A percentile compares a stretch with the other conserved stretches of the same genome.
These are phyloP conservation scores for Lasiosphaeria hispida DNA, from an alignment of 495 filamentous ascomycete genomes.

Conservation along the genomic window DNA sequence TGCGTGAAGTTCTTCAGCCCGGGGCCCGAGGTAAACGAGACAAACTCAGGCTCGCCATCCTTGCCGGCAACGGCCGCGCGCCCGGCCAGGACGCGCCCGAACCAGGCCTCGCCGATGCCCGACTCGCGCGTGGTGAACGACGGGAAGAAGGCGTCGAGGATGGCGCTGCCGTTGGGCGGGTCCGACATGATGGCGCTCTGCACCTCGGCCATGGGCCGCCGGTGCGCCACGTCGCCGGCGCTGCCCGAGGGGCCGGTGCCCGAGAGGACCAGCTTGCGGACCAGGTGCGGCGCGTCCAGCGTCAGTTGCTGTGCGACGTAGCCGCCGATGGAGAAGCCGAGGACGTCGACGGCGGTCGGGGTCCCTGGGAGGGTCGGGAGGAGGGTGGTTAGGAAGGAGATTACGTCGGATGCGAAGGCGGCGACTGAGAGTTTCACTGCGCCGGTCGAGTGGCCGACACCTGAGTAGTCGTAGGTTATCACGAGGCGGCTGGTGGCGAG, in stretches of 20 bases:
- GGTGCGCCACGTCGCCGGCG: neutral
- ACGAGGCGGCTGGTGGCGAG: neutral
- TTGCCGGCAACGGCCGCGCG: neutral
- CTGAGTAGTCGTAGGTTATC: conserved; percentile 9
- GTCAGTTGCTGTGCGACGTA: conserved; percentile 1
- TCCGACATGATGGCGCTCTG: neutral
- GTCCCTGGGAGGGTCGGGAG: neutral
- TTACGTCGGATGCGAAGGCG: neutral
- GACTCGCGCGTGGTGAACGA: neutral
- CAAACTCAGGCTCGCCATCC: neutral
- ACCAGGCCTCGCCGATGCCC: neutral
- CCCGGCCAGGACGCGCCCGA: neutral
- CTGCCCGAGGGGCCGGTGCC: conserved; percentile 3
- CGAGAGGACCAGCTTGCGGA: conserved; percentile 2
- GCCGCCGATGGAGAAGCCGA: conserved; percentile 8
- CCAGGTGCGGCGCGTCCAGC: neutral
- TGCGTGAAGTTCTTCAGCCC: neutral
- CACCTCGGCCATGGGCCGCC: conserved; percentile 1
- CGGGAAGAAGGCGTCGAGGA: conserved; percentile 6
- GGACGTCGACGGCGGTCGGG: conserved; percentile 1
- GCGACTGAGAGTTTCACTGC: neutral
- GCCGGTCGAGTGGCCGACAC: neutral
- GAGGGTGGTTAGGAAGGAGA: neutral
- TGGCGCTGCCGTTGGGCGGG: neutral
- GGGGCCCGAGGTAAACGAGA: neutral